Evolutionary conservation across 805 yeast species (phyloP), one percentile per base, ranked within the genome.

Genomic region (Maudiozyma barnettii): DNA sequence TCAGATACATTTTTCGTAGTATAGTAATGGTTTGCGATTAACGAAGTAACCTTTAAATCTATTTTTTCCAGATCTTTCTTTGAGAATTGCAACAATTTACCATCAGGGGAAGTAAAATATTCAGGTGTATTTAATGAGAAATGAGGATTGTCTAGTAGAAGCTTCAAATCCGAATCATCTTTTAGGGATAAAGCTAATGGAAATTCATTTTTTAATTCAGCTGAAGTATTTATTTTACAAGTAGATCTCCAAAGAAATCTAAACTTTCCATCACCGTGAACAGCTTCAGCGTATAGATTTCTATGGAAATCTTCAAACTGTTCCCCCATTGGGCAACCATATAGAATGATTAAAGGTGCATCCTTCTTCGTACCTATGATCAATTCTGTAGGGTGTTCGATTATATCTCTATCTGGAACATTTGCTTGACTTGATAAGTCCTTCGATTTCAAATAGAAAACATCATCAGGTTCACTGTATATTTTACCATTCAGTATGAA

Each of bases 221-320:
- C 4, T 26, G 30, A 12, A 26, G 30, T 26, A 26, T 26, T 26
- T 12, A 26, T 9, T 4, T 26, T 26, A 39, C 63, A 60, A n/a
- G 78, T 70, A 55, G 88, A 82, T 54, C 96, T 75, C 83, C 95
- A 78, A 2, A 82, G 76, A 60, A 86, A 84, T 43, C 84, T 73
- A 23, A 89, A 59, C 57, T 85, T 84, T 7, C 36, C 44, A 0
- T 85, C 91, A 2, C 70, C 61, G 14, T 66, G 57, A 1, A 44
- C 46, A 0, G 95, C 82, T 48, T 81, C 78, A 36, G 76, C 74
- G 49, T 70, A 73, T 45, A 91, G 64, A 48, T 79, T 75, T 13
- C 69, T 60, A 55, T 86, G 80, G 66, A 84, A 81, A 5, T 67
- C 67, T 14, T 68, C 67, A 54, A 88, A 83, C 2, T 68, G 61